Evolutionary conservation across 495 filamentous ascomycete species (phyloP), one percentile per base, ranked within the genome.

Genomic region (Talaromyces proteolyticus): DNA sequence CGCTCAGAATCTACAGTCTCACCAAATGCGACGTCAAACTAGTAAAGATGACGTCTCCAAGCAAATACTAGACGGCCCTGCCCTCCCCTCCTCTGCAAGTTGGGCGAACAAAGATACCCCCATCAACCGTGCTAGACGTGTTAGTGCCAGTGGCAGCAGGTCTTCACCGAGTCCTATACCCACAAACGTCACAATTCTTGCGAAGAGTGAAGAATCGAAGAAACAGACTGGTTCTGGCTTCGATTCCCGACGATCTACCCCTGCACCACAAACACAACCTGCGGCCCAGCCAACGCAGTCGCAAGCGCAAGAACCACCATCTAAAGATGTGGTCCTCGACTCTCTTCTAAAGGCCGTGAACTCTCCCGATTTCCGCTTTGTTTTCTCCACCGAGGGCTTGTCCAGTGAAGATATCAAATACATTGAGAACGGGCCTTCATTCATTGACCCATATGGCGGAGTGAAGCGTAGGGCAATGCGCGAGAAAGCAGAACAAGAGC

Each of bases 71-170:
- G 91, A 96, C 61, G 84, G 85, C 1, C 86, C 94, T 37, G 94
- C 90, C 8, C 76, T 99, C 12, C 93, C 93, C 0, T 86, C 92
- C 6, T 88, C 91, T 5, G 93, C 92, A 4, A 96, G 84, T 60
- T 99, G 93, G 93, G 93, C 91, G 5, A 81, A 78, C 42, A 89
- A 88, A 55, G 86, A 88, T 51, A 74, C 80, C 4, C 81, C 86
- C 26, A 67, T 73, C 16, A 80, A 82, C 50, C 78, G 81, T 37
- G 86, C 86, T 54, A 77, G 86, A 48, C 77, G 86, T 29, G 76
- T 85, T 20, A 95, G 89, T 62, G 75, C 88, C 49, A 82, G 86
- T 22, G 87, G 86, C 5, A 94, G 86, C 57, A 81, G 83, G 49
- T 81, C 89, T 14, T 80, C 82, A 26, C 82, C 91, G 18, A 96